phyloP scores from a whole-genome alignment of 352 stramenopile species.

The Pythium scleroteichum region DNA sequence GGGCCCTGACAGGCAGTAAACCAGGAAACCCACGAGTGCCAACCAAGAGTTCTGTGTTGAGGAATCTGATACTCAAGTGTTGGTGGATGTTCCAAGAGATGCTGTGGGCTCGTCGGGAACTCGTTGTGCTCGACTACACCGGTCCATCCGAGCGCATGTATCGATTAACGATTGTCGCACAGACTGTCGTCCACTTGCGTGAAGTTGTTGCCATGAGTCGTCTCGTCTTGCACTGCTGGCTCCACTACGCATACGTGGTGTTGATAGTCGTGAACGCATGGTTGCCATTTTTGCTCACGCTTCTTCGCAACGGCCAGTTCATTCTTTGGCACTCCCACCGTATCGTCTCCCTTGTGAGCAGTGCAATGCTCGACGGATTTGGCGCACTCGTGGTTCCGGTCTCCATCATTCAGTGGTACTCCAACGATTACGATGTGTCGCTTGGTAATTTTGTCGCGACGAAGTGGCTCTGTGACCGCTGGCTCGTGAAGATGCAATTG shows the following conservation, averaged over 20 bases:
- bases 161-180: constrained; percentile 12
- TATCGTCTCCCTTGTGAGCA: constrained; percentile 18
- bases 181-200: constrained; percentile 13
- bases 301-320: constrained; percentile 18
- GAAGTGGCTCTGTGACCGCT: constrained; percentile 17
- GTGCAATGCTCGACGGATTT: constrained; percentile 16
- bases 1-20: constrained; percentile 4
- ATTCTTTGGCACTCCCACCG: constrained; percentile 30
- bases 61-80: constrained; percentile 8
- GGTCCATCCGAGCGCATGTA: constrained; percentile 19
- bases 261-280: constrained; percentile 17
- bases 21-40: constrained; percentile 1
- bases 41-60: not conserved
- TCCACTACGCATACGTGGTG: constrained; percentile 14
- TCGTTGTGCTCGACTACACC: constrained; percentile 23
- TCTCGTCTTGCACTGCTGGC: constrained; percentile 8
- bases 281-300: constrained; percentile 16
- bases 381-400: constrained; percentile 17
- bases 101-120: constrained; percentile 24
- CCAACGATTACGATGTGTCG: constrained; percentile 7
- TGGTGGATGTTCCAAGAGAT: constrained; percentile 24
- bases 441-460: not conserved
- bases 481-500: constrained; percentile 16
- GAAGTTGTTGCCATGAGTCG: constrained; percentile 14
- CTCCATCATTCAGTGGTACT: constrained; percentile 14